Conservation (phyloP, 257 asterid genomes). For the Paraleonurus japonicus region DNA sequence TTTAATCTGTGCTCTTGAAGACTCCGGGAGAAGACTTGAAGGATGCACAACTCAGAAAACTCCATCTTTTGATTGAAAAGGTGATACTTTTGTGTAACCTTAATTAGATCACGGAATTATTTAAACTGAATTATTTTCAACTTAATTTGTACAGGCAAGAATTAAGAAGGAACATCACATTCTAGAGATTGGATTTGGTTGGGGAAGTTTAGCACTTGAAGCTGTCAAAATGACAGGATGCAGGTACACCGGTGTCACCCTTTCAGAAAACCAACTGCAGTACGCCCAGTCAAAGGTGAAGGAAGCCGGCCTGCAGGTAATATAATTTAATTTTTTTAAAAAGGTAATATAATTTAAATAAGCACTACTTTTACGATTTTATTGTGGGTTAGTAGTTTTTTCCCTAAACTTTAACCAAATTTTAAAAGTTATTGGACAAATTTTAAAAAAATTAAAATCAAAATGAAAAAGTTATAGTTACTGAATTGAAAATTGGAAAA, state of each 20-base stretch:
- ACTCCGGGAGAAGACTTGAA: conserved; percentile 63
- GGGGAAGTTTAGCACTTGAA: conserved; percentile 75
- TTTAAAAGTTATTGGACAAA: no score
- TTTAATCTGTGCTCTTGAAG: conserved; percentile 19
- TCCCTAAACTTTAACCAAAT: no score
- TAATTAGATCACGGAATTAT: neutral
- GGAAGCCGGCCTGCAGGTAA: conserved; percentile 65
- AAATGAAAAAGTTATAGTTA: no score
- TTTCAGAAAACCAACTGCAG: conserved; percentile 56
- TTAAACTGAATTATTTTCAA: neutral
- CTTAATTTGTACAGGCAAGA: conserved; percentile 49
- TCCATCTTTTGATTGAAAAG: conserved; percentile 56
- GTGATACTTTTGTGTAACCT: conserved; percentile 22
- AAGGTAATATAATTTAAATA: no score
- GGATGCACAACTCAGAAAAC: conserved; percentile 58
- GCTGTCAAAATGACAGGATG: no score
- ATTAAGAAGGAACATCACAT: conserved; percentile 54
- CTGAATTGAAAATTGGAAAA: no score
- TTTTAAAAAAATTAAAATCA: no score
- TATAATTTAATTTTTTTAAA: neutral
- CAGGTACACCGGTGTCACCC: conserved; percentile 65
- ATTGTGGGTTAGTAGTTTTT: no score
- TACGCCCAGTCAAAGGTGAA: conserved; percentile 48
- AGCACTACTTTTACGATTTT: no score
- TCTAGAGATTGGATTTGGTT: conserved; percentile 71